A percentile compares a stretch with the other conserved stretches of the same genome.
Evolutionary conservation across 1,284 basidiomycete species (phyloP).

Genomic region (Puccinia polysora): DNA sequence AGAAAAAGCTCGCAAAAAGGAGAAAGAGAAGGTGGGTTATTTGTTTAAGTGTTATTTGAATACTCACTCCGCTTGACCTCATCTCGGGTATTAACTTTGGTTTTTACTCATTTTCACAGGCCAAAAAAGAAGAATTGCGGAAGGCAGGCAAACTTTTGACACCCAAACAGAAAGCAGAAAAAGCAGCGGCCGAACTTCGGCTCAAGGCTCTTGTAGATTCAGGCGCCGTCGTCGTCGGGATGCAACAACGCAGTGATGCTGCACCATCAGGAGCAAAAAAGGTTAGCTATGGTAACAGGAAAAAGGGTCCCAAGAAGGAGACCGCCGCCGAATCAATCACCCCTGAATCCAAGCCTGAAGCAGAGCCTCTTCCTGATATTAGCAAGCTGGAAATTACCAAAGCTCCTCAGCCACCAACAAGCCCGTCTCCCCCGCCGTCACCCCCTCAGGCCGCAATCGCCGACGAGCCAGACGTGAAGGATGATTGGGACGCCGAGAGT

Average conservation of each 20-base stretch:
- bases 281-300: conserved; percentile 74
- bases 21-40: conserved; percentile 47
- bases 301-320: conserved; percentile 58
- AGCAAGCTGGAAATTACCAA: conserved; percentile 30
- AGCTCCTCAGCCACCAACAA: conserved; percentile 2
- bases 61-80: conserved; percentile 9
- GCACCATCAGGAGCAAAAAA: conserved; percentile 61
- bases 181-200: conserved; percentile 80
- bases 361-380: conserved; percentile 42
- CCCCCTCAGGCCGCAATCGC: conserved; percentile 53
- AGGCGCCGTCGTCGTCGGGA: conserved; percentile 84
- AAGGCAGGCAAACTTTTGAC: conserved; percentile 86
- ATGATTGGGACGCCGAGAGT: conserved; percentile 83
- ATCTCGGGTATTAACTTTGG: neutral
- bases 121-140: conserved; percentile 74
- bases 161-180: conserved; percentile 94
- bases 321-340: conserved; percentile 46
- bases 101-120: conserved; percentile 56
- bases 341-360: conserved; percentile 19
- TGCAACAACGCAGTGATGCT: conserved; percentile 59
- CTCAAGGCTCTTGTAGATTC: conserved; percentile 84
- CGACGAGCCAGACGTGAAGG: conserved; percentile 59
- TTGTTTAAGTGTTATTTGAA: conserved; percentile 8
- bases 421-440: conserved; percentile 53
- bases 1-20: conserved; percentile 57